Percentiles rank a stretch among this genome's conserved stretches.
These are phyloP conservation scores for Plicaturopsis crispa DNA, from an alignment of 768 basidiomycete genomes.

Conservation along the genomic window DNA sequence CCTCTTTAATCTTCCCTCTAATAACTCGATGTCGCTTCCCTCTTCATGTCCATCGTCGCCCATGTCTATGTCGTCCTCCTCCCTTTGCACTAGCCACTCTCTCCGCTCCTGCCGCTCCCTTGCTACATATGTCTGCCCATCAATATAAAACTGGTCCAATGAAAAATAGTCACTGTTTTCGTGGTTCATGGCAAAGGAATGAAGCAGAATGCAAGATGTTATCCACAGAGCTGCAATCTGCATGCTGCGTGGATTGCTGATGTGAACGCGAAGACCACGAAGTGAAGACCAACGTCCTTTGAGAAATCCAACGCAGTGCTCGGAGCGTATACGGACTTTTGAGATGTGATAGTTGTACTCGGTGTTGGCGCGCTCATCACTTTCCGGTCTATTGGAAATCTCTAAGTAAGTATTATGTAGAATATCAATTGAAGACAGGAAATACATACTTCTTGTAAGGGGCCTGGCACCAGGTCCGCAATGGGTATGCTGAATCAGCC, in stretches of 20 bases:
- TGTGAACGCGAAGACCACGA: conserved; percentile 14
- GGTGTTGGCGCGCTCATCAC: conserved; percentile 10
- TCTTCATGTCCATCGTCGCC: conserved; percentile 2
- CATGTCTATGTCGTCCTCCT: not conserved
- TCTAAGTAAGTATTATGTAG: conserved; percentile 1
- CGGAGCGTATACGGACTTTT: conserved; percentile 18
- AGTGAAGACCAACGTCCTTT: conserved; percentile 23
- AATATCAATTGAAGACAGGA: not conserved
- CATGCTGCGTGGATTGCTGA: conserved; percentile 11
- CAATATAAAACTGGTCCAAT: conserved; percentile 7
- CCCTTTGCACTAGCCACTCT: not conserved
- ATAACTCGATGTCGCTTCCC: conserved; percentile 8
- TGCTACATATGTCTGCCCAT: not conserved
- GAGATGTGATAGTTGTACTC: conserved; percentile 19
- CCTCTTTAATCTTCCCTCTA: conserved; percentile 13
- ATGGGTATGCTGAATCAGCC: conserved; percentile 24
- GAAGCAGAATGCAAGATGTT: conserved; percentile 21
- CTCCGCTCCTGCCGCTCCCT: not conserved
- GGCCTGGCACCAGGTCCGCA: conserved; percentile 13
- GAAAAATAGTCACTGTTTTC: conserved; percentile 9
- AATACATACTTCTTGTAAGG: conserved; percentile 17
- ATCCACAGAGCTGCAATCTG: conserved; percentile 20
- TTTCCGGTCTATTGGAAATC: conserved; percentile 14
- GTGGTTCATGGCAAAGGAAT: conserved; percentile 15
- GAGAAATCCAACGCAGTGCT: conserved; percentile 21